Evolutionary conservation across 208 protist genomes (phyloP), one percentile per base, ranked within the genome.

Genomic region (Kentomonas sorsogonicus): DNA sequence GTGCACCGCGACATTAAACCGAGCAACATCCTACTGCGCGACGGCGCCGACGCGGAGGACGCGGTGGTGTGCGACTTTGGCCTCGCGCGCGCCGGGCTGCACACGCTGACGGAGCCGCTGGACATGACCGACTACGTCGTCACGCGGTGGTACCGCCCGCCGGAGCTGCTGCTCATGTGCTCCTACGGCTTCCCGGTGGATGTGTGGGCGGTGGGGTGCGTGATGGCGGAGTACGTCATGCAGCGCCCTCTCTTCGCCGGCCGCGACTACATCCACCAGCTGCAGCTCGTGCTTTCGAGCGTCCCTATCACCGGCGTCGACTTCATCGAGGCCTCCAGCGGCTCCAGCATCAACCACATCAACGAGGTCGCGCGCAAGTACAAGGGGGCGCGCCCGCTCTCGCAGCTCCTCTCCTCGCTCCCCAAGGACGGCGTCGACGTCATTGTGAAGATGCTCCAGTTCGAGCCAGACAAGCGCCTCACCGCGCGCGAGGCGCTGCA

Each of bases 121-220:
- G 79, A 94, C 61, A 77, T 98, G 59, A 98, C 97, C 9, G 95
- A 98, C 66, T 98, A 98, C 67, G 96, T 98, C 30, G 93, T 97
- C 22, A 99, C 97, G 13, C 81, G 98, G 16, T 99, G 98, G 98
- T 99, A 99, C 75, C 87, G 98, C 22, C 97, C 98, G 11, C 98
- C 98, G 9, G 98, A 99, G 79, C 83, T 99, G 27, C 88, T 99
- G 51, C 79, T 99, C 20, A 91, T 96, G 71, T 97, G 91, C 67
- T 60, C 80, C 6, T 84, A 96, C 72, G 69, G 74, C 68, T 83
- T 83, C 56, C 67, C 87, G 0, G 78, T 99, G 50, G 99, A 99
- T 71, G 59, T 99, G 16, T 99, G 98, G 98, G 90, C 89, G 0
- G 87, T 98, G 15, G 99, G 98, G 15, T 99, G 98, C 66, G 99